Percentiles rank a stretch among this genome's conserved stretches.
Conservation (phyloP, 345 rosid species). For the Eucalyptus leucophloia region DNA sequence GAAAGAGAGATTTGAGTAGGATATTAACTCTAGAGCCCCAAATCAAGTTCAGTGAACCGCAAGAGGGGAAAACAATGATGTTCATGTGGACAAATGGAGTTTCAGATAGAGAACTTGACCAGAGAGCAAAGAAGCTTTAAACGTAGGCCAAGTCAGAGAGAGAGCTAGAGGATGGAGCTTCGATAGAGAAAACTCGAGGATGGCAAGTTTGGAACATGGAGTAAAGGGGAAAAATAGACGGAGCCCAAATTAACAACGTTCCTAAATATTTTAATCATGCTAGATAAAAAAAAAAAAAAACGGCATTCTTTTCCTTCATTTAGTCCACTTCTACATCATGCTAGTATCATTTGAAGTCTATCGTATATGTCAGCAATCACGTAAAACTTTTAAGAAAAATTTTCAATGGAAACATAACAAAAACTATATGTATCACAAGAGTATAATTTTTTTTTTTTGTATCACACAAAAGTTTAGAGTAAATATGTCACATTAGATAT, state of each 20-base stretch:
- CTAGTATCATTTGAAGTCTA: background rate
- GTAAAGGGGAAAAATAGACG: accelerated
- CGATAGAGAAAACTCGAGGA: accelerated
- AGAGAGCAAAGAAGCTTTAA: background rate
- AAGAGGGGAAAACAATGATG: background rate
- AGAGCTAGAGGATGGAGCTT: background rate
- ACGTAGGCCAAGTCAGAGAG: accelerated
- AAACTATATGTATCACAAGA: accelerated
- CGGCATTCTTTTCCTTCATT: background rate
- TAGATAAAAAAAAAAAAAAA: accelerated
- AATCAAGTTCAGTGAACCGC: background rate
- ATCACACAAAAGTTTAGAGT: accelerated
- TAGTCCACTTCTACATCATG: too few relatives aligned
- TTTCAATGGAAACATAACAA: accelerated
- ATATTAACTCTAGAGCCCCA: background rate
- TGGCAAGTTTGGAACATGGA: background rate
- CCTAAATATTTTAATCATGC: accelerated
- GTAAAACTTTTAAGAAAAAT: accelerated
- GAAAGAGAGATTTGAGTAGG: background rate
- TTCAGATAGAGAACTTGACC: too few relatives aligned
- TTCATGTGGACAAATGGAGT: background rate
- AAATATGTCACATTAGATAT: accelerated
- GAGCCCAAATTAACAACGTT: accelerated
- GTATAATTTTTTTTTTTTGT: too few relatives aligned
- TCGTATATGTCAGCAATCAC: accelerated